Evolutionary conservation across 2,329 filamentous ascomycete species (phyloP), one percentile per base, ranked within the genome.

Genomic region (Trichophyton mentagrophytes): DNA sequence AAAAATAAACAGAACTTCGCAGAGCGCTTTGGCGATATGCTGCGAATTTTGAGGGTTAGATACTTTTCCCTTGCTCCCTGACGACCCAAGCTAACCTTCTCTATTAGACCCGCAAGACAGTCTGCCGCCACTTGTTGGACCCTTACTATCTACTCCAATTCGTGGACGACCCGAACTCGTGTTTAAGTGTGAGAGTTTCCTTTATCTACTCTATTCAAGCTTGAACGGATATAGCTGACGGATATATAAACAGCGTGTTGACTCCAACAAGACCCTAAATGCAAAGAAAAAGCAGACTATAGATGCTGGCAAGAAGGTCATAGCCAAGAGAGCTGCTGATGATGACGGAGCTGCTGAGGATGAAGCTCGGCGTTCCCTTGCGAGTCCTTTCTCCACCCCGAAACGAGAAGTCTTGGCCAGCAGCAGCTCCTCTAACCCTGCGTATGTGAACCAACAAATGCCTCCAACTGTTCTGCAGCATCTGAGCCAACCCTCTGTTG

Each of bases 81-180:
- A 36, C 11, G 42, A 25, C 1, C 25, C 42, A 20, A 55, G 47
- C 9, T 57, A n/a, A 30, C 27, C 27, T 30, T 7, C 38, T 46
- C 36, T 27, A 47, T 36, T 58, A 69, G 64, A 64, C 61, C 7
- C 70, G 70, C 33, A 76, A 76, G 64, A 71, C 72, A 0, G 71
- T 75, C 36, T 74, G 72, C 68, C 74, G 74, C 60, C 73, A 74
- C 58, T 62, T 75, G 9, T 62, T 74, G 15, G 73, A 74, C 56
- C 64, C 69, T 1, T 62, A 65, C 6, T 75, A 71, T 61, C 56
- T 72, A 33, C 62, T 67, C 49, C 64, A 65, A 3, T 69, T 76
- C 49, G 67, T 75, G 33, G 72, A 76, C 57, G 73, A 76, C 57
- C 74, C 74, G 2, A 55, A 65, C 17, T 66, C 55, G 1, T 57